Conservation (phyloP, 176 grass and related monocot genomes). For the Aegilops tauschii region DNA sequence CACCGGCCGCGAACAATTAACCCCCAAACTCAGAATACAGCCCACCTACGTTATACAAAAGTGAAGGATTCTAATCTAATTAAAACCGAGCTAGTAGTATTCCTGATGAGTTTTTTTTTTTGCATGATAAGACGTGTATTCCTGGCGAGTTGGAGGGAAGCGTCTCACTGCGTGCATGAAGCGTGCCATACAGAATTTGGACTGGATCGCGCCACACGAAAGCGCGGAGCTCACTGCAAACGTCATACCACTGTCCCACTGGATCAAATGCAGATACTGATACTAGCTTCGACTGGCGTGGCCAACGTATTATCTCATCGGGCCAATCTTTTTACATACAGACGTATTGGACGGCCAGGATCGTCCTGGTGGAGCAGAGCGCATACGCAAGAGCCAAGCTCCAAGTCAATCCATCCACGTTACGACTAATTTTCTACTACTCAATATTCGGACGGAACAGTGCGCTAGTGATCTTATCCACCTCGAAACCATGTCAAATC, state of each 20-base stretch:
- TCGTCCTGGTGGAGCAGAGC: neutral
- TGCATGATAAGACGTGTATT: too few relatives aligned
- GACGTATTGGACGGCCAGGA: neutral
- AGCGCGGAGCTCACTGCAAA: neutral
- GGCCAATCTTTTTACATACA: neutral
- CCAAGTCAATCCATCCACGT: too few relatives aligned
- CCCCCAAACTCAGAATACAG: slow-evolving; percentile 1
- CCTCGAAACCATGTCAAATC: neutral
- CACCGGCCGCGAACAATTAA: too few relatives aligned
- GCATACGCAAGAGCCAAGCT: too few relatives aligned
- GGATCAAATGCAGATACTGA: neutral
- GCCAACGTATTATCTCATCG: too few relatives aligned
- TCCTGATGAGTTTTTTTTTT: too few relatives aligned
- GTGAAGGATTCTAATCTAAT: too few relatives aligned
- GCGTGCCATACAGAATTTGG: neutral
- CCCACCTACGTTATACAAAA: neutral
- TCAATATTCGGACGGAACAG: neutral
- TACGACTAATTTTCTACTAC: neutral
- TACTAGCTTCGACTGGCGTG: too few relatives aligned
- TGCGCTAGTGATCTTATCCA: neutral
- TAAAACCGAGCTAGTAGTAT: too few relatives aligned
- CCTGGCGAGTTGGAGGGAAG: neutral
- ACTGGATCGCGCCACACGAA: neutral
- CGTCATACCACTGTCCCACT: neutral
- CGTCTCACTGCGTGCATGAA: neutral